Conservation (phyloP, 306 rosid species). For the Quercus wislizeni region DNA sequence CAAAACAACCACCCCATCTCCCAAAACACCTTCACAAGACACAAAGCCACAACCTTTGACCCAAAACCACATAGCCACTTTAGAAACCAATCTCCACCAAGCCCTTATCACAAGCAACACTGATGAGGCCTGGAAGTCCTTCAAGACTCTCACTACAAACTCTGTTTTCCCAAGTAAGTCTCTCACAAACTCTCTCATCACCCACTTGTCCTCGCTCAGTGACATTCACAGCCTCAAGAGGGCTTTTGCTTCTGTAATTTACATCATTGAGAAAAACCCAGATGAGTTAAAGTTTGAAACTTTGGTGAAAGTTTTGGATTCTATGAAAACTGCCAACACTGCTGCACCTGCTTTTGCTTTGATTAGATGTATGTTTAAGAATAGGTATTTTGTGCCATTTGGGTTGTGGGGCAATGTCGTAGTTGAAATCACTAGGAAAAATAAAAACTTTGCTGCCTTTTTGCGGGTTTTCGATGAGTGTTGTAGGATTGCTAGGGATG, state of each 20-base stretch:
- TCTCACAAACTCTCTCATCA: constrained; percentile 65
- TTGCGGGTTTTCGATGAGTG: constrained; percentile 64
- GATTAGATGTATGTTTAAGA: constrained; percentile 63
- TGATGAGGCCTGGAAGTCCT: constrained; percentile 86
- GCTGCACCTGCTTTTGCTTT: constrained; percentile 83
- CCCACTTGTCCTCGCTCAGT: constrained; percentile 61
- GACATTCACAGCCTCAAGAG: constrained; percentile 75
- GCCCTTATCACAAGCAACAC: constrained; percentile 55
- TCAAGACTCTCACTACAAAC: constrained; percentile 67
- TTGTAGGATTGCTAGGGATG: constrained; percentile 68
- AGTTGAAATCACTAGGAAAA: constrained; percentile 56
- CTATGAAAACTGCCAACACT: constrained; percentile 65
- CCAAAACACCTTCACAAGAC: background rate
- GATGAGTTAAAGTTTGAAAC: constrained; percentile 43
- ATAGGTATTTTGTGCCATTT: constrained; percentile 66
- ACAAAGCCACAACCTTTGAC: constrained; percentile 23
- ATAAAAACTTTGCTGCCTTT: constrained; percentile 52
- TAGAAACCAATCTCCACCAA: constrained; percentile 64
- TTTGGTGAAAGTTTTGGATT: constrained; percentile 42
- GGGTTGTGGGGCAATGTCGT: constrained; percentile 62
- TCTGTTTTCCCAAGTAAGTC: constrained; percentile 69
- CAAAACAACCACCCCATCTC: constrained; percentile 41
- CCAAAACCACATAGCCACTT: constrained; percentile 31
- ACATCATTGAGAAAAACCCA: constrained; percentile 58
- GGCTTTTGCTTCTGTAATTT: constrained; percentile 71